Conservation (phyloP, 2,329 filamentous ascomycete genomes). For the Aureobasidium sp. region DNA sequence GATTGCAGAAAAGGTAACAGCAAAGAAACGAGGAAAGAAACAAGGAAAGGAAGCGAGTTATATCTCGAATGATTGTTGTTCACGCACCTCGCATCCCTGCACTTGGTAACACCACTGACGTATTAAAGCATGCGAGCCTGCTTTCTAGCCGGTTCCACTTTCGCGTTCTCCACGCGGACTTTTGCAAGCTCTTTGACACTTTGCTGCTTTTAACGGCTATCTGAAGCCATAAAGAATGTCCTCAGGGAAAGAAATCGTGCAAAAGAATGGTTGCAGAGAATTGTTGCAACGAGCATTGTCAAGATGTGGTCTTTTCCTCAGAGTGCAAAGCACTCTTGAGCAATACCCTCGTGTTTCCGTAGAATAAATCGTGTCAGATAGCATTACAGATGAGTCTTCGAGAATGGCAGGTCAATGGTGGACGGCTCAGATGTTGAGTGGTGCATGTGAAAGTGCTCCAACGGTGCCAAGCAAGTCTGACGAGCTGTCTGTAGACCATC, state of each 20-base stretch:
- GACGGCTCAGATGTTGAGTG: neutral
- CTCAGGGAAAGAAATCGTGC: neutral
- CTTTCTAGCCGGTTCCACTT: constrained; percentile 10
- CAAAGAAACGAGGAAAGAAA: neutral
- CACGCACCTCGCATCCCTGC: neutral
- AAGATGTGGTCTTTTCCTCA: neutral
- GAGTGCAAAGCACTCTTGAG: neutral
- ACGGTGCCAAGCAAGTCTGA: constrained; percentile 3
- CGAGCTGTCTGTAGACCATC: neutral
- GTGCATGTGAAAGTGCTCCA: constrained; percentile 4
- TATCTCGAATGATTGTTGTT: neutral
- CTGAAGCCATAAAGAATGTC: neutral
- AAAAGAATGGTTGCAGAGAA: neutral
- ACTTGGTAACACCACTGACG: neutral
- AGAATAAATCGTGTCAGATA: too few species aligned
- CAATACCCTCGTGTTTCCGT: neutral
- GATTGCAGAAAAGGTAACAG: too few species aligned
- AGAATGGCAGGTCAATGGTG: neutral
- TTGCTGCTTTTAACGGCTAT: neutral
- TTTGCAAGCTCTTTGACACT: neutral
- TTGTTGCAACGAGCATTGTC: neutral
- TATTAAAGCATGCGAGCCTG: constrained; percentile 2
- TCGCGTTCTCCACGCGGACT: neutral
- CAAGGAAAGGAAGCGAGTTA: neutral
- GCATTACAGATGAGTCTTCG: neutral